Base-by-base conservation (phyloP, 1,284 basidiomycete species). In the Papiliotrema fonsecae region DNA sequence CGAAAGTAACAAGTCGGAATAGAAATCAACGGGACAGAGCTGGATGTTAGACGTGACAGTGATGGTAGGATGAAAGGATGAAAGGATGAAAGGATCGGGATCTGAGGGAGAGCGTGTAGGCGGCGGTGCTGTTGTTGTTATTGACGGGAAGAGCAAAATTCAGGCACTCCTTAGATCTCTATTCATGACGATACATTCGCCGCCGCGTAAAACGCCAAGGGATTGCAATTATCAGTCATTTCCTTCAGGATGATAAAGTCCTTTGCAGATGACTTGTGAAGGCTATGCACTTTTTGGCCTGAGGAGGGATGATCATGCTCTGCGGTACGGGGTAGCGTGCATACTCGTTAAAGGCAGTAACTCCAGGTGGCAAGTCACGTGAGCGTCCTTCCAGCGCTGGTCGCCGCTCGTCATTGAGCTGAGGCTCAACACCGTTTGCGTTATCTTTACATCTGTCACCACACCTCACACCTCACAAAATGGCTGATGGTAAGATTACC, bases 401-500 rank as follows among this genome's bases (percentile, higher is more conserved):
- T n/a, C n/a, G n/a, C n/a, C n/a, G n/a, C n/a, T n/a, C n/a, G n/a
- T n/a, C n/a, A n/a, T n/a, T n/a, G n/a, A n/a, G n/a, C n/a, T n/a
- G n/a, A n/a, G n/a, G n/a, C n/a, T n/a, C n/a, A n/a, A n/a, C n/a
- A n/a, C n/a, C n/a, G n/a, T n/a, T n/a, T n/a, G n/a, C n/a, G n/a
- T n/a, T n/a, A n/a, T n/a, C 31, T n/a, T 27, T 41, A 25, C 28
- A 39, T 35, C 19, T n/a, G 24, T 41, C 51, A 34, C 55, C 19
- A 53, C 55, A 5, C n/a, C n/a, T n/a, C 14, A 35, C 34, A 35
- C 19, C 34, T 19, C 16, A 35, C 16, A 31, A 10, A 14, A 57
- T 58, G 42, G n/a, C 19, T n/a, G 57, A 56, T 18, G 47, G 54
- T 42, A 72, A 70, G 51, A 49, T 74, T 19, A 67, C 68, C 9